Conservation (phyloP, 140 eudicot species). For the Anethum foeniculum region DNA sequence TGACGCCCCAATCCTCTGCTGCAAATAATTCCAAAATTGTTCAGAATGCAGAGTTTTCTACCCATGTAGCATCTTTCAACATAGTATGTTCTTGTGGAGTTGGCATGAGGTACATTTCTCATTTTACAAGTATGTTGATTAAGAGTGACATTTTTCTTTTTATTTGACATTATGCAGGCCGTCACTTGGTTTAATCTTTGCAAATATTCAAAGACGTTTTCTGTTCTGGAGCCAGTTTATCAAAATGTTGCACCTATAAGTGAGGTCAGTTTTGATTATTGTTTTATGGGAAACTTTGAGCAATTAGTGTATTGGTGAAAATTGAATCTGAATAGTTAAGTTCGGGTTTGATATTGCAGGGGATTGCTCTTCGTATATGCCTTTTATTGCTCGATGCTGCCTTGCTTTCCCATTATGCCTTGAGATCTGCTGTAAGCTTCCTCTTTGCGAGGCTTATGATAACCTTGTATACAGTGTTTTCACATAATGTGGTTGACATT, state of each 20-base stretch:
- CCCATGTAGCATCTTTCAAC: slow-evolving; percentile 56
- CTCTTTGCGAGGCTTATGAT: neutral
- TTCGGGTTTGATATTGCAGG: slow-evolving; percentile 36
- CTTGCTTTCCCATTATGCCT: slow-evolving; percentile 50
- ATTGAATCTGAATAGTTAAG: neutral
- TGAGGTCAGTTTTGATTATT: slow-evolving; percentile 44
- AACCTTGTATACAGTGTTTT: neutral
- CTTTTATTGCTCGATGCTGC: slow-evolving; percentile 81
- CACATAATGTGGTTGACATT: neutral
- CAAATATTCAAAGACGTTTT: slow-evolving; percentile 55
- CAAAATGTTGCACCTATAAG: slow-evolving; percentile 79
- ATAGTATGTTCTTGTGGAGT: slow-evolving; percentile 45
- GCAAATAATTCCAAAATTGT: slow-evolving; percentile 27
- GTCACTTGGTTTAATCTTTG: slow-evolving; percentile 62
- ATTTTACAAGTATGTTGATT: neutral
- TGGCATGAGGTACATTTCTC: neutral
- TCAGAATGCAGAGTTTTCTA: slow-evolving; percentile 52
- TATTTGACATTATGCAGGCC: slow-evolving; percentile 43
- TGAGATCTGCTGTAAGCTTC: slow-evolving; percentile 73
- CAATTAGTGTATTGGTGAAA: neutral
- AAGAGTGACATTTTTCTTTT: neutral
- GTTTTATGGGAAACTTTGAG: slow-evolving; percentile 1
- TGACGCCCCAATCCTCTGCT: slow-evolving; percentile 25
- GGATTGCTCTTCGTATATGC: slow-evolving; percentile 70
- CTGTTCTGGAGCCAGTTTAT: slow-evolving; percentile 60